These are phyloP conservation scores for Marasmius fiardii DNA, from an alignment of 1,284 basidiomycete genomes.

Conservation along the genomic window DNA sequence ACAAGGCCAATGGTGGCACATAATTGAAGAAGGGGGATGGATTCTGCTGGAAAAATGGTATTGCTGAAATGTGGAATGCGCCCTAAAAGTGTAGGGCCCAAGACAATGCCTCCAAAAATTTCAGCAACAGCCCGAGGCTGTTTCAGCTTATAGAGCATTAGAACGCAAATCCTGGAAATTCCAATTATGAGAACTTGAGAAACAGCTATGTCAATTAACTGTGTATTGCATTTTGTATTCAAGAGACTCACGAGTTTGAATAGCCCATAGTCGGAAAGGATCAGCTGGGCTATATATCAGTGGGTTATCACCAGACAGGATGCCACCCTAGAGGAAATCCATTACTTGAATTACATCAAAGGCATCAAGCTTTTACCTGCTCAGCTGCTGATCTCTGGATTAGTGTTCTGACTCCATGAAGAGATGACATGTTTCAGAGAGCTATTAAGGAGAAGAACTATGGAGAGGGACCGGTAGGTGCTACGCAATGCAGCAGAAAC, in stretches of 20 bases:
- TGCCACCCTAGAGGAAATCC: slow-evolving; percentile 71
- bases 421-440: no score
- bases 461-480: no score
- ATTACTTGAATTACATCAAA: no score
- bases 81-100: slow-evolving; percentile 78
- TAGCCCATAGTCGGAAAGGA: slow-evolving; percentile 86
- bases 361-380: no score
- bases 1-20: slow-evolving; percentile 91
- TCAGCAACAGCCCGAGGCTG: slow-evolving; percentile 85
- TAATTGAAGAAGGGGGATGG: slow-evolving; percentile 78
- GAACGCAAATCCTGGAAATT: slow-evolving; percentile 67
- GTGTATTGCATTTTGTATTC: no score
- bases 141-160: no score
- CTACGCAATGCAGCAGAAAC: no score
- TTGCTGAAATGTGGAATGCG: slow-evolving; percentile 75
- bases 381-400: no score
- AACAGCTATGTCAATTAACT: slow-evolving; percentile 80
- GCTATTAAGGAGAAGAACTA: no score
- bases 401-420: no score
- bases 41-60: slow-evolving; percentile 76
- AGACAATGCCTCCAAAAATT: slow-evolving; percentile 87
- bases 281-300: slow-evolving; percentile 59
- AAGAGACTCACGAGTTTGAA: no score
- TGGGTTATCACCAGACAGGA: slow-evolving; percentile 73
- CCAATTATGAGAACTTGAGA: slow-evolving; percentile 73